Evolutionary conservation across 495 filamentous ascomycete genomes (phyloP), one percentile per base, ranked within the genome.

Genomic region (Penicillium riverlandense): DNA sequence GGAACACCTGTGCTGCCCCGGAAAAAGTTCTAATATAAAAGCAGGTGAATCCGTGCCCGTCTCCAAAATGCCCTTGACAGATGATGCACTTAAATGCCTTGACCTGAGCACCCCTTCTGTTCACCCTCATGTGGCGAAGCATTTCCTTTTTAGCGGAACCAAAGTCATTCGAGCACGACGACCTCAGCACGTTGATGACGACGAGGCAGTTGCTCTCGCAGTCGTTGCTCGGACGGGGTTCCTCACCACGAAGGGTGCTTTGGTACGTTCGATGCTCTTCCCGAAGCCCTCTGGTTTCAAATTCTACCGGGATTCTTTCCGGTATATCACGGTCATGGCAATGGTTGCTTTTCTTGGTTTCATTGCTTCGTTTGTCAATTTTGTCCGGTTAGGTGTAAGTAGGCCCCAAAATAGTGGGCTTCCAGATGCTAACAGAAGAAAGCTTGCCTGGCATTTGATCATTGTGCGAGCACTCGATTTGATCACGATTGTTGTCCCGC

Each of bases 241-340:
- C 58, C 90, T 90, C 61, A 97, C 94, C 2, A 97, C 94, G 4
- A 99, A 97, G 59, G 94, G 94, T 29, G 86, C 92, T 30, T 69
- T 99, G 9, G 90, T 99, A 48, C 86, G 94, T 15, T 96, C 94
- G 1, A 99, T 99, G 90, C 81, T 99, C 28, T 97, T 99, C 59
- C 94, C 94, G 0, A 97, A 96, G 55, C 94, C 94, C 0, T 94
- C 90, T 15, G 90, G 89, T 1, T 97, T 99, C 75, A 96, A 92
- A 54, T 97, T 99, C 57, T 97, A 99, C 58, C 77, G 88, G 12
- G 94, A 99, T 58, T 96, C 94, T 4, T 99, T 99, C 58, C 82
- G 90, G 16, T 99, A 97, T 58, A 96, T 99, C 48, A 90, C 87
- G 6, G 94, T 99, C 30, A 97, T 99, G 94, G 91, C 75, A 37